Evolutionary conservation across 2,329 filamentous ascomycete genomes (phyloP).

Genomic region (Neoascochyta sp.): DNA sequence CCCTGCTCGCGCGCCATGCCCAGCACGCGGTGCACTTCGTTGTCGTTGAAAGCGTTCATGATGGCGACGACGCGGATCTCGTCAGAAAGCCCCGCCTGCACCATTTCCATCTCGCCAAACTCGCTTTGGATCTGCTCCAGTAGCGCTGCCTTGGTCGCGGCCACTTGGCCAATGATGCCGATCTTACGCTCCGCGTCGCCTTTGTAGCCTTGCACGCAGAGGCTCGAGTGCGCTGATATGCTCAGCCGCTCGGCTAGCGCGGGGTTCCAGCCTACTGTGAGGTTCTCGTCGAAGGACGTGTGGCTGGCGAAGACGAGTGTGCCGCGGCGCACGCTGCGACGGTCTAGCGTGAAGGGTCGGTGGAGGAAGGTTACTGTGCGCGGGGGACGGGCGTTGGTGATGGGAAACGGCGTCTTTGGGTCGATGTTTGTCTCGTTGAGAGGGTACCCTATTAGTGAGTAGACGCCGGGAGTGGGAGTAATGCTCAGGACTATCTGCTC

Average conservation of each 20-base stretch:
- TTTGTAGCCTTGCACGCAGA: conserved; percentile 41
- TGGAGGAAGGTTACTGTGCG: conserved; percentile 35
- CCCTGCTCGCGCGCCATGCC: conserved; percentile 21
- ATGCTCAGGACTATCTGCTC: conserved; percentile 33
- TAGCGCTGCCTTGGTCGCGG: conserved; percentile 10
- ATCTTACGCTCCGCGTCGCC: conserved; percentile 37
- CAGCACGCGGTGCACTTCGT: conserved; percentile 36
- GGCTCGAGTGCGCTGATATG: conserved; percentile 21
- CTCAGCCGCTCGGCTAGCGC: conserved; percentile 32
- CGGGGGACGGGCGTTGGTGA: conserved; percentile 11
- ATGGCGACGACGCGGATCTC: conserved; percentile 33
- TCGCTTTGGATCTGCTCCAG: conserved; percentile 20
- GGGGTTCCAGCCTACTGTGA: conserved; percentile 41
- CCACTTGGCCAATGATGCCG: conserved; percentile 32
- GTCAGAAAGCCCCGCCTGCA: conserved; percentile 18
- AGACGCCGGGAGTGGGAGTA: conserved; percentile 29
- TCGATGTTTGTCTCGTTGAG: conserved; percentile 5
- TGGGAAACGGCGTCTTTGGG: conserved; percentile 1
- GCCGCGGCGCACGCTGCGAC: conserved; percentile 22
- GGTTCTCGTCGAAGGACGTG: conserved; percentile 37
- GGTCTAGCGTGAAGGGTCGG: conserved; percentile 31
- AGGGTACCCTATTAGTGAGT: conserved; percentile 22
- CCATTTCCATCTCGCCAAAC: conserved; percentile 26
- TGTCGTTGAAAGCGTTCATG: conserved; percentile 42
- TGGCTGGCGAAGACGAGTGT: conserved; percentile 36